Evolutionary conservation across 805 yeast species (phyloP), one percentile per base, ranked within the genome.

Genomic region (Cyberlindnera amylophila): DNA sequence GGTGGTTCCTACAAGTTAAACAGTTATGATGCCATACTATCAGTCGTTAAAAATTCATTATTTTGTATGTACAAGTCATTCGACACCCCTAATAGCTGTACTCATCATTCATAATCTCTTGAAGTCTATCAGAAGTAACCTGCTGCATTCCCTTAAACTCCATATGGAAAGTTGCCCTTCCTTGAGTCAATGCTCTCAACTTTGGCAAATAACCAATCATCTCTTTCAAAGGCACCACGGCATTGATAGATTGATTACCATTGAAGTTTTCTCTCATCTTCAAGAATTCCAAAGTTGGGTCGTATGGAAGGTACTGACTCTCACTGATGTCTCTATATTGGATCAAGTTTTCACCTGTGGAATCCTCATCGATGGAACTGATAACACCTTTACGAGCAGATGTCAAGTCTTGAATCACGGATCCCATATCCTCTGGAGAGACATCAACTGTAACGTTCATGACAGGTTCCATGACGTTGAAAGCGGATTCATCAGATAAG

Each of bases 121-220:
- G 55, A 13, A 72, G 57, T 44, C 84, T 64, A 23, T 82, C 85
- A 9, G 65, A 63, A 3, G 79, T 65, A 1, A 83, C 84, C 39
- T 80, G 66, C 50, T 80, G 78, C 84, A 88, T 88, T 3, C 88
- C 86, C 31, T 70, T 62, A 50, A 82, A 85, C 12, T 76, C 72
- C 96, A 91, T 86, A 46, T 79, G 79, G 61, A 86, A 89, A 2
- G 80, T 75, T 2, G 90, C 96, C 33, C 96, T 72, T 1, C 99
- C 99, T 57, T 88, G 89, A 0, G 97, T 90, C 52, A 89, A 66
- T 29, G 93, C 82, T 53, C 98, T 67, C 35, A 93, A 66, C 47
- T 76, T 77, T 10, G 81, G 78, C 45, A 88, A 71, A 60, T 93
- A 93, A 0, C 97, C 96, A 36, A 89, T 76, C 96, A 93, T 89